Conservation (phyloP, 1,284 basidiomycete species). For the Ceratobasidium theobromae region DNA sequence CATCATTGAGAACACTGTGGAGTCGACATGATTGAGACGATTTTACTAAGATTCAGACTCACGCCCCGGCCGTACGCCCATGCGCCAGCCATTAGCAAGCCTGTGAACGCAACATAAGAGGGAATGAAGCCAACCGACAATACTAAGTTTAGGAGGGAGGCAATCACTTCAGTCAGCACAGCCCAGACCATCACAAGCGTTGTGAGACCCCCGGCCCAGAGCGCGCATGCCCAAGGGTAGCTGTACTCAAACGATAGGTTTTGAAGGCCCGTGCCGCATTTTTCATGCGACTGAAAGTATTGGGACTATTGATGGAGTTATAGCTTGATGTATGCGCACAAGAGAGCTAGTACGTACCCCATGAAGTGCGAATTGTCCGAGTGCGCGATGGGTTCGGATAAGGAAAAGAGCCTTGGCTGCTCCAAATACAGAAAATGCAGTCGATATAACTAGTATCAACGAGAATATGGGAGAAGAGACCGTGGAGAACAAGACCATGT, state of each 20-base stretch:
- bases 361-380: slow-evolving; percentile 24
- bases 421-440: slow-evolving; percentile 1
- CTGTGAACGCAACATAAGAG: not conserved
- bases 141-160: not conserved
- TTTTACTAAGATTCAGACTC: not conserved
- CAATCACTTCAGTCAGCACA: not conserved
- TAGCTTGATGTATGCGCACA: not conserved
- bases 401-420: slow-evolving; percentile 8
- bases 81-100: not conserved
- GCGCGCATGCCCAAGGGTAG: slow-evolving; percentile 20
- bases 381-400: slow-evolving; percentile 17
- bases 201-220: slow-evolving; percentile 20
- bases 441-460: slow-evolving; percentile 3
- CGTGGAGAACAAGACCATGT: slow-evolving; percentile 3
- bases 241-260: slow-evolving; percentile 21
- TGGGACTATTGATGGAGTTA: slow-evolving; percentile 1
- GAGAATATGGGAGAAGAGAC: slow-evolving; percentile 7
- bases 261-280: slow-evolving; percentile 20
- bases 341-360: not conserved
- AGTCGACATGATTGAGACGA: not conserved
- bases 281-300: slow-evolving; percentile 20
- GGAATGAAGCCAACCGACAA: not conserved
- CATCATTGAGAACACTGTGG: not conserved
- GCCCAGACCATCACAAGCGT: slow-evolving; percentile 11
- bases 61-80: slow-evolving; percentile 16